Conservation (phyloP, 495 filamentous ascomycete species). For the Annulohypoxylon maeteangense region DNA sequence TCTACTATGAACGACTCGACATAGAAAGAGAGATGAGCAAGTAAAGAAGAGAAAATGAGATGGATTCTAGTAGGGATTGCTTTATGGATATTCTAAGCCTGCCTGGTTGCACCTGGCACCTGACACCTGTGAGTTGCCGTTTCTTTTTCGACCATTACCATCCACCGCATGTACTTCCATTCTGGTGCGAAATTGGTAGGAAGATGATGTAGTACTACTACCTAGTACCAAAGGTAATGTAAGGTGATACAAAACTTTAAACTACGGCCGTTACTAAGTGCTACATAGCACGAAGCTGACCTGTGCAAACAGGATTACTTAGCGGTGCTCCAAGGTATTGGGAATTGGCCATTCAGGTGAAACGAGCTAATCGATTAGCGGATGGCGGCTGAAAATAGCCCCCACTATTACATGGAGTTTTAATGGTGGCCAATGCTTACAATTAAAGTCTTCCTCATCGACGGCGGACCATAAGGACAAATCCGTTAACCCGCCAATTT, state of each 20-base stretch:
- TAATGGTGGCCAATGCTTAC: conserved; percentile 26
- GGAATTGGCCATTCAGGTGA: conserved; percentile 21
- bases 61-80: background rate
- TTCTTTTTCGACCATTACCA: conserved; percentile 18
- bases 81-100: conserved; percentile 7
- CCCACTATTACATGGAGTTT: conserved; percentile 2
- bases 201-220: conserved; percentile 10
- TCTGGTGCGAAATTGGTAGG: conserved; percentile 9
- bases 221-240: conserved; percentile 8
- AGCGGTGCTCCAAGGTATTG: conserved; percentile 31
- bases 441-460: no score
- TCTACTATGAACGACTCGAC: background rate
- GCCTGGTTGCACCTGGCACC: conserved; percentile 18
- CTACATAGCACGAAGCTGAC: conserved; percentile 6
- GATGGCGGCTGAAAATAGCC: conserved; percentile 13
- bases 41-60: background rate
- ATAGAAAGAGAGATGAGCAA: background rate
- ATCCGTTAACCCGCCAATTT: no score
- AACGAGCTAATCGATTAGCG: conserved; percentile 21
- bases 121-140: conserved; percentile 9
- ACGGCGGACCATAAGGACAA: no score
- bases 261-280: conserved; percentile 40
- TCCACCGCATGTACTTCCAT: conserved; percentile 11
- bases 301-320: conserved; percentile 9
- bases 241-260: conserved; percentile 37